Evolutionary conservation across 306 rosid genomes (phyloP).

Genomic region (Trifolium pratense): DNA sequence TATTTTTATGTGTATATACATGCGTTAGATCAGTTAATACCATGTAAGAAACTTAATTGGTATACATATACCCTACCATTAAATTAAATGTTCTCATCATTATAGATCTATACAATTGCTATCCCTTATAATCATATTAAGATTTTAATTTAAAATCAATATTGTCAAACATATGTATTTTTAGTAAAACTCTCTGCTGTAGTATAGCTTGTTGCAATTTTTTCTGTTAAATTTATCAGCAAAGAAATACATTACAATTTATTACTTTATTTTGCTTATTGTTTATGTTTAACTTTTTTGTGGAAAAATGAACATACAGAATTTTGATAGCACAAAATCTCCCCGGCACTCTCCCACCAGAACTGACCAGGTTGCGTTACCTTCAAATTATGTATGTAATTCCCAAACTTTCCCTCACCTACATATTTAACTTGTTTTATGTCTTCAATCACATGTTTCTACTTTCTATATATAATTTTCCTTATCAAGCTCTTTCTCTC

Average conservation of each 20-base stretch:
- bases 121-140: too few relatives aligned
- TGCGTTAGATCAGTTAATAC: background rate
- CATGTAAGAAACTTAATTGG: background rate
- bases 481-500: background rate
- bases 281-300: background rate
- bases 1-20: background rate
- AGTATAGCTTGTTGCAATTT: background rate
- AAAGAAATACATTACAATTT: background rate
- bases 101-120: too few relatives aligned
- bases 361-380: slow-evolving; percentile 50
- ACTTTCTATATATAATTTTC: background rate
- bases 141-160: background rate
- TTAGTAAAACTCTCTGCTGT: background rate
- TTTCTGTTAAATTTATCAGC: background rate
- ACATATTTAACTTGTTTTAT: background rate
- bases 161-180: background rate
- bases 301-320: slow-evolving; percentile 39
- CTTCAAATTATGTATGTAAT: slow-evolving; percentile 57
- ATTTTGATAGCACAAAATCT: slow-evolving; percentile 49
- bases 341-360: slow-evolving; percentile 56
- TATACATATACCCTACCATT: background rate
- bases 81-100: too few relatives aligned
- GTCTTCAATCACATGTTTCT: background rate
- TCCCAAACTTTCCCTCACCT: background rate
- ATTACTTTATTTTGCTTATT: background rate